These are phyloP conservation scores for Tolypocladium guangdongense DNA, from an alignment of 2,329 filamentous ascomycete species.

Conservation along the genomic window DNA sequence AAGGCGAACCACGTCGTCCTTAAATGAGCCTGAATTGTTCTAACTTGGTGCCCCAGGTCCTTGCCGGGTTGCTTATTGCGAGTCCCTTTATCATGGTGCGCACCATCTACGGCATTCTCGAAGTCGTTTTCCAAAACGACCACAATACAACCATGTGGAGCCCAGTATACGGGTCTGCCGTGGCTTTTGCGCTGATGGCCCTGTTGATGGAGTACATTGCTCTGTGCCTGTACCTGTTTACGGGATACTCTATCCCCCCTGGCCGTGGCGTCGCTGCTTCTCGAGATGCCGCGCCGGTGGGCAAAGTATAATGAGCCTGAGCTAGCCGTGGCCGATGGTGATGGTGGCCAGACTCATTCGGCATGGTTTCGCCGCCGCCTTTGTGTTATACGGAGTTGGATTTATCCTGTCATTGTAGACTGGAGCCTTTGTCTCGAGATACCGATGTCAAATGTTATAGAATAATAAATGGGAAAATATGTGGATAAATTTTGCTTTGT, in stretches of 20 bases:
- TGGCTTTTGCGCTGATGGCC: constrained; percentile 7
- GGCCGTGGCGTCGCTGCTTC: constrained; percentile 1
- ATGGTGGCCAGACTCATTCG: neutral
- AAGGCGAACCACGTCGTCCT: too few species aligned
- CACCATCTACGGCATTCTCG: constrained; percentile 11
- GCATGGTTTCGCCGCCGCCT: neutral
- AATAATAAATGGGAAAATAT: neutral
- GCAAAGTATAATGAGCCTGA: neutral
- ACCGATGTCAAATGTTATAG: neutral
- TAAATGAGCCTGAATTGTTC: neutral
- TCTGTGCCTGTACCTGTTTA: constrained; percentile 5
- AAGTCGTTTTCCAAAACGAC: constrained; percentile 5
- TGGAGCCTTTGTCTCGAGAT: neutral
- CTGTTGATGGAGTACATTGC: constrained; percentile 8
- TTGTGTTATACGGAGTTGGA: neutral
- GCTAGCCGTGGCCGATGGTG: neutral
- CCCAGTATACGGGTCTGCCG: constrained; percentile 6
- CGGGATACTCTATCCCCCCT: constrained; percentile 6
- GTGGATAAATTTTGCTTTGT: neutral
- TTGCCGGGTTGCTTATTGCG: constrained; percentile 8
- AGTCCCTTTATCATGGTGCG: constrained; percentile 11
- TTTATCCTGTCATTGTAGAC: neutral
- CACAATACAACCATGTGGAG: constrained; percentile 6
- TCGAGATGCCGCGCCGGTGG: neutral
- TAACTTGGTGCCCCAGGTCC: constrained; percentile 1